phyloP scores from a whole-genome alignment of 1,139 yeast species.

The Yamadazyma oceani region DNA sequence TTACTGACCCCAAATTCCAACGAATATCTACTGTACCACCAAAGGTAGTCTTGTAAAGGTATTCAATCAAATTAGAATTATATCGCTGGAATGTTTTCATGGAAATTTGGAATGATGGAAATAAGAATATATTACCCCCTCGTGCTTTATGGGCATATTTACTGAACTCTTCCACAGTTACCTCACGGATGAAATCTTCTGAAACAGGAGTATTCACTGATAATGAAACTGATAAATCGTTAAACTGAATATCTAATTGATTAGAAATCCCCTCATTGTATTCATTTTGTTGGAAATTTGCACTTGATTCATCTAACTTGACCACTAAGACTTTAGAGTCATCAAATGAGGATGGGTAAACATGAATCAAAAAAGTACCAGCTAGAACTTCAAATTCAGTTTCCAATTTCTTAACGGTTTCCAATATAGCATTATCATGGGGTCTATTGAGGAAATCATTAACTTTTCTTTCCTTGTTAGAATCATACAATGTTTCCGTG shows the following conservation, averaged over 20 bases:
- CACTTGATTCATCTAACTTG: conserved; percentile 57
- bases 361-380: conserved; percentile 56
- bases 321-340: conserved; percentile 74
- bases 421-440: conserved; percentile 32
- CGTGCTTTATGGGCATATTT: conserved; percentile 55
- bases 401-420: conserved; percentile 43
- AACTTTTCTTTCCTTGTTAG: conserved; percentile 22
- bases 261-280: conserved; percentile 50
- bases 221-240: conserved; percentile 64
- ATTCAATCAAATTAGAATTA: conserved; percentile 55
- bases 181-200: conserved; percentile 41
- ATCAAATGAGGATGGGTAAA: conserved; percentile 74
- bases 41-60: conserved; percentile 66
- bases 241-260: conserved; percentile 51
- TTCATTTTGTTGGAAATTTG: conserved; percentile 60
- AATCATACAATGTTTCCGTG: conserved; percentile 66
- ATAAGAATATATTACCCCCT: conserved; percentile 79
- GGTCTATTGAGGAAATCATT: conserved; percentile 3
- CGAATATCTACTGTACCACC: conserved; percentile 88
- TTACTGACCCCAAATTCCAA: conserved; percentile 94
- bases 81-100: conserved; percentile 74
- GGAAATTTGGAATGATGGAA: conserved; percentile 71
- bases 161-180: conserved; percentile 57
- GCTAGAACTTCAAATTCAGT: conserved; percentile 65
- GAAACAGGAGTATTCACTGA: conserved; percentile 51